These are phyloP conservation scores for Margaritispora aquatica DNA, from an alignment of 495 filamentous ascomycete species.

Conservation along the genomic window DNA sequence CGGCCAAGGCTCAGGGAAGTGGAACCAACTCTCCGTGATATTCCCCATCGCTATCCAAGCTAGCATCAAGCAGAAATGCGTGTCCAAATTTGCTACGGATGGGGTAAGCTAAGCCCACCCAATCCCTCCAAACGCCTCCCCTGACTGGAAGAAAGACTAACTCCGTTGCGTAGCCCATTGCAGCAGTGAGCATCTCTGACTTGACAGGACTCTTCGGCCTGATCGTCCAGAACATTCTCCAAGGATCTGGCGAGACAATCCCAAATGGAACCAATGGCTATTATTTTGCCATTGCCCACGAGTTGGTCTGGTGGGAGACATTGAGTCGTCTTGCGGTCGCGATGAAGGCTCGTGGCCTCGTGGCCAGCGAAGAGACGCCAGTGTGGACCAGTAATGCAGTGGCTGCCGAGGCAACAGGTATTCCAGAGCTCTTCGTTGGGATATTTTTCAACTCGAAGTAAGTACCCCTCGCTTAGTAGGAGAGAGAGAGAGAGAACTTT, in stretches of 20 bases:
- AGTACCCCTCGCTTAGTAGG: conserved; percentile 10
- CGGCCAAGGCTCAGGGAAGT: conserved; percentile 30
- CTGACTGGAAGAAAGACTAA: too few relatives aligned
- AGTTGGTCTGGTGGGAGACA: conserved; percentile 28
- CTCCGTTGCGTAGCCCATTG: conserved; percentile 24
- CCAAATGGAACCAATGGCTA: conserved; percentile 32
- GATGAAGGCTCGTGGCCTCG: conserved; percentile 31
- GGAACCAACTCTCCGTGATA: conserved; percentile 32
- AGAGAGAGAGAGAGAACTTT: conserved; percentile 13
- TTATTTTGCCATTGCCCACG: conserved; percentile 32
- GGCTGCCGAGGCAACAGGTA: conserved; percentile 27
- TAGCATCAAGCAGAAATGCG: conserved; percentile 29
- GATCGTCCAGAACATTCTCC: conserved; percentile 28
- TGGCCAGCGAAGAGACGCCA: conserved; percentile 24
- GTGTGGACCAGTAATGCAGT: conserved; percentile 31
- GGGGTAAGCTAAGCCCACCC: too few relatives aligned
- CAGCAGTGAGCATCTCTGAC: conserved; percentile 31
- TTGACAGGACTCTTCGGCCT: conserved; percentile 28
- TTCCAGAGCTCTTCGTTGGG: conserved; percentile 23
- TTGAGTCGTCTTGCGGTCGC: conserved; percentile 28
- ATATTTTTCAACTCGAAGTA: conserved; percentile 27
- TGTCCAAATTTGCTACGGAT: conserved; percentile 31
- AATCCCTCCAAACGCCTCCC: too few relatives aligned
- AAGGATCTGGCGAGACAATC: conserved; percentile 28
- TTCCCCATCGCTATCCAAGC: conserved; percentile 29